Evolutionary conservation across 768 basidiomycete species (phyloP).

Genomic region (Pleurotus cornucopiae): DNA sequence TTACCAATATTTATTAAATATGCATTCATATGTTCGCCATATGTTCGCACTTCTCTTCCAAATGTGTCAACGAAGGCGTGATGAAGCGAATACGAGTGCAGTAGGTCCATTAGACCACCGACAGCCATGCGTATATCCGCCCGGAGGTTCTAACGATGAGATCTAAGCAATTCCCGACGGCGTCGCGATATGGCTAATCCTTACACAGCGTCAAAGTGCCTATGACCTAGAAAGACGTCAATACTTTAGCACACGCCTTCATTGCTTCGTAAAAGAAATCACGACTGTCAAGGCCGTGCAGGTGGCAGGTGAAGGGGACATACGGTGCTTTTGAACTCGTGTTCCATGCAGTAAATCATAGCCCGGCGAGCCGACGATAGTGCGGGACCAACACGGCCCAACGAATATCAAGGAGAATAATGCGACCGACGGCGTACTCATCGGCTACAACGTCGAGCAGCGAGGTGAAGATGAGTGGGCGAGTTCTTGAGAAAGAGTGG

Average conservation of each 20-base stretch:
- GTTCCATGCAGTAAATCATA: not conserved
- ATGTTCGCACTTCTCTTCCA: not conserved
- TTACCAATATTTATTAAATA: conserved; percentile 3
- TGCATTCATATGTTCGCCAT: not conserved
- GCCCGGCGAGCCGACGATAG: not conserved
- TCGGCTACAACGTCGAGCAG: not conserved
- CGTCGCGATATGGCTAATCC: conserved; percentile 5
- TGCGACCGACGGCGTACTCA: not conserved
- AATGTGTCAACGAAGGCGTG: not conserved
- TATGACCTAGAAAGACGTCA: not conserved
- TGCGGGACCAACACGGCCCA: not conserved
- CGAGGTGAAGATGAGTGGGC: not conserved
- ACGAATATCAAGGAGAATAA: not conserved
- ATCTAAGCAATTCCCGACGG: conserved; percentile 6
- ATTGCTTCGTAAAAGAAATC: not conserved
- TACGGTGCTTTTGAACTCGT: not conserved
- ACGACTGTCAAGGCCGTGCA: conserved; percentile 4
- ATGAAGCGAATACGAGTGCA: not conserved
- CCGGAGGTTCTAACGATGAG: not conserved
- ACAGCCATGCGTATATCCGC: no score
- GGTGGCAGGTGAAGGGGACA: not conserved
- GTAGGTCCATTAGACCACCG: not conserved
- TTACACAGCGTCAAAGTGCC: conserved; percentile 2
- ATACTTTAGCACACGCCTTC: not conserved
- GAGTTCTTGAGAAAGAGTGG: not conserved